A percentile compares a stretch with the other conserved stretches of the same genome.
Evolutionary conservation across 2,329 filamentous ascomycete genomes (phyloP).

Genomic region (Ophiosphaerella herpotricha): DNA sequence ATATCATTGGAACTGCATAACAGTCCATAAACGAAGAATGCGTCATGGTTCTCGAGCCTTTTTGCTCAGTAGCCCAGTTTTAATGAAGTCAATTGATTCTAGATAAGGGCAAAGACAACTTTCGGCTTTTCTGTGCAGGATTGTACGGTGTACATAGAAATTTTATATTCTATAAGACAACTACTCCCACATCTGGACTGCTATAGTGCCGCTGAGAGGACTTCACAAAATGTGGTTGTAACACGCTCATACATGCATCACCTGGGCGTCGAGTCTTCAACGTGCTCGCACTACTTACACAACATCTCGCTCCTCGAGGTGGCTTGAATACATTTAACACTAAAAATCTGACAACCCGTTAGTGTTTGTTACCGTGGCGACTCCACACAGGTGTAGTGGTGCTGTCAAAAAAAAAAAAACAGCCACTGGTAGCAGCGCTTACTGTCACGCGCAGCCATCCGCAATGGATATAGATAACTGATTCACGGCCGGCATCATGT

Average conservation of each 20-base stretch:
- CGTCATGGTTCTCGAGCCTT: too few species aligned
- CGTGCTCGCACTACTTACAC: slow-evolving; percentile 18
- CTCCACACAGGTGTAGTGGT: slow-evolving; percentile 1
- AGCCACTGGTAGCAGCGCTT: slow-evolving; percentile 6
- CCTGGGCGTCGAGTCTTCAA: slow-evolving; percentile 17
- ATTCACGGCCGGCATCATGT: neutral
- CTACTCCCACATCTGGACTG: too few species aligned
- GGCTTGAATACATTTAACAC: slow-evolving; percentile 1
- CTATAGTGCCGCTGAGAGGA: too few species aligned
- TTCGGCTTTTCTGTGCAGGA: too few species aligned
- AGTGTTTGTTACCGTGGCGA: slow-evolving; percentile 6
- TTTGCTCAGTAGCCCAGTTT: too few species aligned
- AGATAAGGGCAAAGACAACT: too few species aligned
- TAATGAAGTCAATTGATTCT: too few species aligned
- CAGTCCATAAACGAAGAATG: too few species aligned
- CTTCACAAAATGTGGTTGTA: neutral
- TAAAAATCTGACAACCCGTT: slow-evolving; percentile 1
- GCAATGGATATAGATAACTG: neutral
- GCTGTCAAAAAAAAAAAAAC: slow-evolving; percentile 9
- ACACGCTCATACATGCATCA: slow-evolving; percentile 1
- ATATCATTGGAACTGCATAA: too few species aligned
- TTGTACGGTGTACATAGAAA: too few species aligned
- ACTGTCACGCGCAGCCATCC: slow-evolving; percentile 7
- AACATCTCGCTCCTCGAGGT: neutral
- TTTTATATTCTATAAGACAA: too few species aligned